Percentiles rank a stretch among this genome's conserved stretches.
These are phyloP conservation scores for Aristolochia contorta DNA, from an alignment of 164 flowering plant genomes.

Conservation along the genomic window DNA sequence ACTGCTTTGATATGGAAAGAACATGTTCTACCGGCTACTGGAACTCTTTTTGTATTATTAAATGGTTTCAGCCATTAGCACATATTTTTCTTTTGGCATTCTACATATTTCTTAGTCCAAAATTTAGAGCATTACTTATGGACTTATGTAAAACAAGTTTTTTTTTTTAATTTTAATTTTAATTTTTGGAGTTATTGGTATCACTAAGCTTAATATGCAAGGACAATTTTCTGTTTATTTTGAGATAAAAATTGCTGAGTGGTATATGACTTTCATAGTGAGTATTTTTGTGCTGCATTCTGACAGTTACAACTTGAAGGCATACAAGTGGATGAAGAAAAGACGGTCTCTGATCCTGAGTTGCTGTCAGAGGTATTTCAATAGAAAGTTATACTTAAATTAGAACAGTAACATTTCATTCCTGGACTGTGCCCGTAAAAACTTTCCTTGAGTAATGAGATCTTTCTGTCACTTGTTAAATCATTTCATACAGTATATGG, in stretches of 20 bases:
- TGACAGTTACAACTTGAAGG: conserved; percentile 66
- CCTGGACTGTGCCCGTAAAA: no score
- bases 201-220: neutral
- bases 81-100: neutral
- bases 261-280: neutral
- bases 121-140: neutral
- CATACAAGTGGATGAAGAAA: conserved; percentile 65
- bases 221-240: neutral
- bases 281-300: neutral
- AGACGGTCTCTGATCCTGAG: conserved; percentile 66
- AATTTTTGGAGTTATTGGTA: no score
- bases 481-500: no score
- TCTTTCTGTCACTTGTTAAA: no score
- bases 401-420: no score
- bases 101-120: neutral
- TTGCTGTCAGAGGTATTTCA: conserved; percentile 63
- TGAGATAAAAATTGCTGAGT: neutral
- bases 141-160: neutral
- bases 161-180: no score
- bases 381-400: neutral
- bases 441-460: no score
- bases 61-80: neutral
- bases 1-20: no score
- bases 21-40: neutral
- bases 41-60: neutral